Evolutionary conservation across 176 grass and related monocot genomes (phyloP).

Genomic region (Cymbopogon citratus): DNA sequence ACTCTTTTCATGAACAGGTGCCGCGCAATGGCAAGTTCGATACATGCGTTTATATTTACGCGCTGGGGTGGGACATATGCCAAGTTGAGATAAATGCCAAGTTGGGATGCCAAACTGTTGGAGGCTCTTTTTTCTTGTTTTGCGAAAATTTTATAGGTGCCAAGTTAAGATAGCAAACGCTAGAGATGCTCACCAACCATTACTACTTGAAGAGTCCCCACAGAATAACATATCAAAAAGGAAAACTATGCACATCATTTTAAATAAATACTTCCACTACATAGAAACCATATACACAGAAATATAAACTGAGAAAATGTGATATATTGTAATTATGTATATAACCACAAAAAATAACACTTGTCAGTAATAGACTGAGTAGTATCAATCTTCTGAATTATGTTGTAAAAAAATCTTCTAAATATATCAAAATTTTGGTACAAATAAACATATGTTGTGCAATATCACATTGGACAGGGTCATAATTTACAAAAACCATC

Average conservation of each 20-base stretch:
- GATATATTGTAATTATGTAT: neutral
- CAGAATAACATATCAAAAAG: neutral
- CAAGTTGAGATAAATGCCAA: too few species aligned
- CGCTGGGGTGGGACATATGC: too few species aligned
- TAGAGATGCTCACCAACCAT: too few species aligned
- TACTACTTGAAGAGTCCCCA: neutral
- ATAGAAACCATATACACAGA: neutral
- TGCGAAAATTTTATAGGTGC: too few species aligned
- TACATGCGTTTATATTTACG: too few species aligned
- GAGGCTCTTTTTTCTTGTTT: too few species aligned
- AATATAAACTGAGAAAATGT: neutral
- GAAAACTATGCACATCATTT: neutral
- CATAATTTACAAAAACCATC: neutral
- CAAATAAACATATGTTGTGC: neutral
- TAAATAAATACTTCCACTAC: neutral
- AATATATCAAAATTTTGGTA: neutral
- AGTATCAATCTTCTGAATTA: neutral
- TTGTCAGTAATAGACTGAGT: neutral
- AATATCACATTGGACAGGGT: neutral
- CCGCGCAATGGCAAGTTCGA: too few species aligned
- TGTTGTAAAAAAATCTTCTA: too few species aligned
- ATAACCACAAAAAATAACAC: neutral
- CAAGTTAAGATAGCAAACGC: too few species aligned
- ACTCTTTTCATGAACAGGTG: too few species aligned
- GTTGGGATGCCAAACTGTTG: too few species aligned